Conservation (phyloP, 768 basidiomycete genomes). For the Suillus alpinus region DNA sequence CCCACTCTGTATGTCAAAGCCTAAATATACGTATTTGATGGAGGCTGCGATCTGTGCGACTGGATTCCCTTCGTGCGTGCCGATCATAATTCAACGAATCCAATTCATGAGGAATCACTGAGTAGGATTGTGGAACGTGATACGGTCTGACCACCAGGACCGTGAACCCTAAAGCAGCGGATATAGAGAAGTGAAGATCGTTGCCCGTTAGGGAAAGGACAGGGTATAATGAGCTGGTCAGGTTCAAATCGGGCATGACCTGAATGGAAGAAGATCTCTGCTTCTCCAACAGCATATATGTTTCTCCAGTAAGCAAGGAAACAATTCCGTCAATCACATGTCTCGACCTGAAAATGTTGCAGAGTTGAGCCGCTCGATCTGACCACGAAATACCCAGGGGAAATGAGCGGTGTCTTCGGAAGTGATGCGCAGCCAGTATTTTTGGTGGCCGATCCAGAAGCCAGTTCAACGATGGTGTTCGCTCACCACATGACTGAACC, state of each 20-base stretch:
- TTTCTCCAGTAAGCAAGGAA: background rate
- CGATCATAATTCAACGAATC: background rate
- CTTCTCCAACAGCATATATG: background rate
- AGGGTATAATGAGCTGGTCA: background rate
- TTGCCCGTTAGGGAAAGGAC: slow-evolving; percentile 20
- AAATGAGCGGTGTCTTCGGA: background rate
- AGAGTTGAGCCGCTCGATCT: background rate
- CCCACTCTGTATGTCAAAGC: background rate
- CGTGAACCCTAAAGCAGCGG: slow-evolving; percentile 31
- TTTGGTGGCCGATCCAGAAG: background rate
- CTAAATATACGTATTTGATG: background rate
- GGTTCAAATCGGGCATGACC: background rate
- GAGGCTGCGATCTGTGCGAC: background rate
- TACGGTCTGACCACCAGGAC: slow-evolving; percentile 9
- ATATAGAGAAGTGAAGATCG: slow-evolving; percentile 21
- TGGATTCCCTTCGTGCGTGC: background rate
- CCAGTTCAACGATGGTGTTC: background rate
- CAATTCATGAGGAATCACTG: background rate
- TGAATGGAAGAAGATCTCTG: background rate
- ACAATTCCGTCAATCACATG: background rate
- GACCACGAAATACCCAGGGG: background rate
- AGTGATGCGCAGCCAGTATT: background rate
- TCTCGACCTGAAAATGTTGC: background rate
- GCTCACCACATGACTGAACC: background rate
- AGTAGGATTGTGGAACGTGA: background rate